These are phyloP conservation scores for Botrytis medusae DNA, from an alignment of 2,329 filamentous ascomycete species.

Conservation along the genomic window DNA sequence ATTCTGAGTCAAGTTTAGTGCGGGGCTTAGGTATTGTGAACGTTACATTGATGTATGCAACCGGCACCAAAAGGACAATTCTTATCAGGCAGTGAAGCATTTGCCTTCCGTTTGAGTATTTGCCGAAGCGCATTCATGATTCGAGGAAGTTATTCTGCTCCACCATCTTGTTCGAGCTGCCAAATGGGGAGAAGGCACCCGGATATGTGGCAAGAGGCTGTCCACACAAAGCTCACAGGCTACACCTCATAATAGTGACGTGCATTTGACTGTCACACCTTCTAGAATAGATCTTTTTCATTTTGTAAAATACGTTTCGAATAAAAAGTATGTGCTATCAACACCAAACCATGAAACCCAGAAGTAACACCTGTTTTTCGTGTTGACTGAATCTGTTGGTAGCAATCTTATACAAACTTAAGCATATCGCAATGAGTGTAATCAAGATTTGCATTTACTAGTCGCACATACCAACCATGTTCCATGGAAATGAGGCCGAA, in stretches of 20 bases:
- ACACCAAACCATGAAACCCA: background rate
- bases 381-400: background rate
- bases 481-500: background rate
- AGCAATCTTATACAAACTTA: background rate
- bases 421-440: background rate
- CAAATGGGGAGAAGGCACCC: background rate
- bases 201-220: background rate
- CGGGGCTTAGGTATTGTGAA: background rate
- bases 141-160: background rate
- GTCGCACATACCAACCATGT: background rate
- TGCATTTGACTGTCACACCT: background rate
- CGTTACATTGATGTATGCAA: background rate
- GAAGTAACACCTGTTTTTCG: background rate
- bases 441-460: background rate
- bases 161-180: background rate
- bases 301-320: background rate
- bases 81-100: background rate
- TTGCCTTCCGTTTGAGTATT: background rate
- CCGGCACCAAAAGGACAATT: background rate
- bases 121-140: background rate
- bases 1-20: background rate
- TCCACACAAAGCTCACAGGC: background rate
- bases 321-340: background rate
- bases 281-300: background rate
- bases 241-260: background rate